Conservation (phyloP, 2,329 filamentous ascomycete genomes). For the Calycina marina region DNA sequence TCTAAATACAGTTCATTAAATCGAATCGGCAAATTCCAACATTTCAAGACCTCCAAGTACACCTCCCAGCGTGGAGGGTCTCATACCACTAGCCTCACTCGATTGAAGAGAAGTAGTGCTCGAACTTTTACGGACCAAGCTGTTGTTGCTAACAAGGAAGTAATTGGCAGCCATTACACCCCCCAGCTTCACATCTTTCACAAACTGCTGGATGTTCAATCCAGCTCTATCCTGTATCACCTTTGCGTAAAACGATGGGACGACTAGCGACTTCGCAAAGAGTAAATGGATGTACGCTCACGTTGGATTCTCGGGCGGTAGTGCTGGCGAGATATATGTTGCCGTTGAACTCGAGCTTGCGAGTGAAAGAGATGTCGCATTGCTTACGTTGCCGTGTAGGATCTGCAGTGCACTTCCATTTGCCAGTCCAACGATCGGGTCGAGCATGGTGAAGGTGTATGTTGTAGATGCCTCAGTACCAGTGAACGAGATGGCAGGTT, state of each 20-base stretch:
- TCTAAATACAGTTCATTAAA: too few relatives aligned
- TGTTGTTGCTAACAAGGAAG: neutral
- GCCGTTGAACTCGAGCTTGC: neutral
- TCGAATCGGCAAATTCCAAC: too few relatives aligned
- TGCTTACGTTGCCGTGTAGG: neutral
- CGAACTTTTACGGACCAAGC: too few relatives aligned
- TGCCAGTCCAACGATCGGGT: neutral
- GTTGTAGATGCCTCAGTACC: neutral
- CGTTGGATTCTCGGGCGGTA: neutral
- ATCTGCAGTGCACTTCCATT: neutral
- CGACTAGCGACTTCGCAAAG: neutral
- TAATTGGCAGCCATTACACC: neutral
- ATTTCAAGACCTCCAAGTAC: too few relatives aligned
- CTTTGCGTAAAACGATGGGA: neutral
- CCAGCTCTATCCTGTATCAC: neutral
- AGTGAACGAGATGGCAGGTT: neutral
- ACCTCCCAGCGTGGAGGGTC: too few relatives aligned
- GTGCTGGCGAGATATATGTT: neutral
- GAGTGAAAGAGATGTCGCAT: too few relatives aligned
- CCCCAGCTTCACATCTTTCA: neutral
- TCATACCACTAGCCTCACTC: too few relatives aligned
- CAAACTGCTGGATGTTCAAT: neutral
- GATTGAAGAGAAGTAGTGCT: too few relatives aligned
- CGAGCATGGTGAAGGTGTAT: neutral
- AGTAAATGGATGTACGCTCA: neutral